Conservation (phyloP, 176 grass and related monocot species). For the Stipa capillata region DNA sequence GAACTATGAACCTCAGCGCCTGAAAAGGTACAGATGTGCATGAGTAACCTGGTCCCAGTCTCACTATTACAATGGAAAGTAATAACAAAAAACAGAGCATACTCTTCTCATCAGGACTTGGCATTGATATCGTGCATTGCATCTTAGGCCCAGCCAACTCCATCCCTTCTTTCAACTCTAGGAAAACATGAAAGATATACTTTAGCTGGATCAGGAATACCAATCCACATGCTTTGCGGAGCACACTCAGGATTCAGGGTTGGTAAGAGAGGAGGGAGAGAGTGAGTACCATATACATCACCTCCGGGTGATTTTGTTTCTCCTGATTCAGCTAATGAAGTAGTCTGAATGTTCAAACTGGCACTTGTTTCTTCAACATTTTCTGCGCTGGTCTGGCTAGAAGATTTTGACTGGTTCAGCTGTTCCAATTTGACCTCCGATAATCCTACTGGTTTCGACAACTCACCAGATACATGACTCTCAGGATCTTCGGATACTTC, state of each 20-base stretch:
- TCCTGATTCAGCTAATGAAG: conserved; percentile 8
- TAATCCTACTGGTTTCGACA: neutral
- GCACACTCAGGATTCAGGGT: neutral
- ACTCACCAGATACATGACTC: neutral
- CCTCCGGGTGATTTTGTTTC: conserved; percentile 1
- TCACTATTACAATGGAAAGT: neutral
- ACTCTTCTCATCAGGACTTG: neutral
- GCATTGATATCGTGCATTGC: neutral
- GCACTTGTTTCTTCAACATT: conserved; percentile 14
- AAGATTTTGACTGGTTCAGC: conserved; percentile 1
- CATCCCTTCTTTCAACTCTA: neutral
- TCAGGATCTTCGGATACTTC: neutral
- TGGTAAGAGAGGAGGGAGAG: neutral
- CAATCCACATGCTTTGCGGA: neutral
- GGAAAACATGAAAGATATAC: neutral
- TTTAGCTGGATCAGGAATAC: neutral
- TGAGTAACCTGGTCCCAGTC: neutral
- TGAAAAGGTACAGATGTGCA: conserved; percentile 19
- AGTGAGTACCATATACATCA: neutral
- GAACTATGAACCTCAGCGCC: conserved; percentile 12
- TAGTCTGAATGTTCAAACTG: neutral
- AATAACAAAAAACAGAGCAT: neutral
- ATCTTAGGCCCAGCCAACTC: neutral
- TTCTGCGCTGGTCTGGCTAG: neutral
- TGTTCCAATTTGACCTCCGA: neutral